Evolutionary conservation across 2,329 filamentous ascomycete genomes (phyloP), one percentile per base, ranked within the genome.

Genomic region (Leptographium galeiforme): DNA sequence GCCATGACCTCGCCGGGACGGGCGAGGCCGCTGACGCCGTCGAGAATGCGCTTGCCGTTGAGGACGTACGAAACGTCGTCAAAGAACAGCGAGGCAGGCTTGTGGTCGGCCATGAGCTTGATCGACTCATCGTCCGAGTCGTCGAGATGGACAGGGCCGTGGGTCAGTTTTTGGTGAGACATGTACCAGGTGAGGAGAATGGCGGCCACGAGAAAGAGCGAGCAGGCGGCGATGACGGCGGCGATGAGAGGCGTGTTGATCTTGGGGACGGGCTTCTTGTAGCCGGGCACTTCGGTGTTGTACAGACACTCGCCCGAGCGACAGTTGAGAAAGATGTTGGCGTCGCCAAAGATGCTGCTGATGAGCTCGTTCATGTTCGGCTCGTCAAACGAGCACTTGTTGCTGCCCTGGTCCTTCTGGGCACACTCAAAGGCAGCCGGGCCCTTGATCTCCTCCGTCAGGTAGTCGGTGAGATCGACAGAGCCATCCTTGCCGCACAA

Each of bases 201-300:
- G 50, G 91, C 80, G 1, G 82, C 87, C n/a, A 95, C 89, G 13
- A 98, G 75, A 63, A 62, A 95, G 0, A 98, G 74, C 0, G 86
- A 85, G 62, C 82, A 87, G 8, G 81, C 85, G 30, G 89, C 90
- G 62, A 98, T 97, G 48, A 96, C 87, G 14, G 87, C 85, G 12
- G 94, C 91, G 60, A 98, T 98, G 49, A 98, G 76, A 4, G 91
- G 93, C 0, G 91, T 97, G 67, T 98, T 98, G 70, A 98, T 97
- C 65, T 85, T 84, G 71, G 96, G 95, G 56, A 96, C 78, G 0
- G 91, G 89, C 19, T 85, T 79, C 60, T 85, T 77, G 63, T 95
- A 98, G 18, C 94, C 93, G 16, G 93, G 93, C 8, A 97, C 84
- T 62, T 97, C 87, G 7, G 90, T 95, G 65, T 86, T 81, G 68